A percentile compares a stretch with the other conserved stretches of the same genome.
These are phyloP conservation scores for Lasiodiplodia sp. DNA, from an alignment of 2,329 filamentous ascomycete species.

Conservation along the genomic window DNA sequence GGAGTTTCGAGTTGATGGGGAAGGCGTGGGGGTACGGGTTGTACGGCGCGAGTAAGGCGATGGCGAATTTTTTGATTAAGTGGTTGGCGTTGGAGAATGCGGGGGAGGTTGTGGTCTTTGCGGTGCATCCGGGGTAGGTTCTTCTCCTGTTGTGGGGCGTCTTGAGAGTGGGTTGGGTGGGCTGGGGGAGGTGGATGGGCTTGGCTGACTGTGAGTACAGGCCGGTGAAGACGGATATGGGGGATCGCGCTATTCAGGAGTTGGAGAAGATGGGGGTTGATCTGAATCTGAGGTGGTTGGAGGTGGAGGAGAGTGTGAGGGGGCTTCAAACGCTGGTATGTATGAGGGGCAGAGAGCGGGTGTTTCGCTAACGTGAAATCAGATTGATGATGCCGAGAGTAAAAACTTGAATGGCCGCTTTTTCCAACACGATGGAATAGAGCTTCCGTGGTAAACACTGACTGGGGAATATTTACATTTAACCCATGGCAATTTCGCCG, in stretches of 20 bases:
- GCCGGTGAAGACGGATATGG: slow-evolving; percentile 10
- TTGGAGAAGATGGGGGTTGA: neutral
- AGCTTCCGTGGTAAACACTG: slow-evolving; percentile 7
- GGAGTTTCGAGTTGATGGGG: slow-evolving; percentile 32
- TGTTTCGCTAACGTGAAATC: neutral
- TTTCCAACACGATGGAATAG: neutral
- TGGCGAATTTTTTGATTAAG: slow-evolving; percentile 35
- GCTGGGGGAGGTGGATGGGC: too few relatives aligned
- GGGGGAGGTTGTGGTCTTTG: slow-evolving; percentile 32
- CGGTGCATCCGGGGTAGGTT: slow-evolving; percentile 34
- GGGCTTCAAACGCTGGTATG: neutral
- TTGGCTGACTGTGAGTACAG: neutral
- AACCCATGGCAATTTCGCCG: too few relatives aligned
- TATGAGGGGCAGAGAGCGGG: neutral
- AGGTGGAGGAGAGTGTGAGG: neutral
- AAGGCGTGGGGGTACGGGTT: slow-evolving; percentile 21
- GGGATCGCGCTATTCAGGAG: neutral
- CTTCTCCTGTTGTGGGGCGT: neutral
- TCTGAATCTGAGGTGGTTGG: neutral
- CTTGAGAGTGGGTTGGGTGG: neutral
- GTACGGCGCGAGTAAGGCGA: slow-evolving; percentile 36
- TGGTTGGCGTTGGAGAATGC: slow-evolving; percentile 35
- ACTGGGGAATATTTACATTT: neutral
- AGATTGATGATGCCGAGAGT: slow-evolving; percentile 1
- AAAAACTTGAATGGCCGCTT: neutral